Evolutionary conservation across 495 filamentous ascomycete genomes (phyloP).

Genomic region (Evernia prunastri): DNA sequence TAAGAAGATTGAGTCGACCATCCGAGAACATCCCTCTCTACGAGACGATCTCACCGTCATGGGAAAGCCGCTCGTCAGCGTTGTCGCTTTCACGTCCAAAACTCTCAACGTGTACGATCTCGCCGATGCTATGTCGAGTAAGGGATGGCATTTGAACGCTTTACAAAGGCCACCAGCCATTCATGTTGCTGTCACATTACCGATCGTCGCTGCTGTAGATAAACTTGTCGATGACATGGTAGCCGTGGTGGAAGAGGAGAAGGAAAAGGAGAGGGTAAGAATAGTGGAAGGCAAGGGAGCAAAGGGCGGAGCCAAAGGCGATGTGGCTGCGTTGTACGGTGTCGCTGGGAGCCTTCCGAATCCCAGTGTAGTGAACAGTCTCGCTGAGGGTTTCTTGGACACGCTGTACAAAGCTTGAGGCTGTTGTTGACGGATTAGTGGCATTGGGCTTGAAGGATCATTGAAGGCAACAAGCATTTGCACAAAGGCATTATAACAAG

Average conservation of each 20-base stretch:
- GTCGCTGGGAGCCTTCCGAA: conserved; percentile 92
- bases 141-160: conserved; percentile 94
- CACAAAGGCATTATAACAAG: conserved; percentile 1
- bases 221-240: conserved; percentile 70
- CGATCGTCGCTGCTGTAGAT: conserved; percentile 73
- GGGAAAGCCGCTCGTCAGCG: conserved; percentile 80
- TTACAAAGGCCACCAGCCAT: conserved; percentile 89
- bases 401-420: conserved; percentile 85
- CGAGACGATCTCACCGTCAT: conserved; percentile 68
- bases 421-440: background rate
- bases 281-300: conserved; percentile 66
- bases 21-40: conserved; percentile 59
- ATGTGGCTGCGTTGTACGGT: conserved; percentile 86
- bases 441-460: background rate
- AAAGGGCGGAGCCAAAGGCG: conserved; percentile 55
- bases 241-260: conserved; percentile 69
- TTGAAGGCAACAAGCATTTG: background rate
- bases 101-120: conserved; percentile 80
- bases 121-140: conserved; percentile 70
- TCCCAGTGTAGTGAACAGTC: conserved; percentile 85
- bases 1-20: conserved; percentile 73
- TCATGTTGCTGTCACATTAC: conserved; percentile 90
- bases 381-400: conserved; percentile 90
- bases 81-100: conserved; percentile 77
- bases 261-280: conserved; percentile 56